Conservation (phyloP, 2,329 filamentous ascomycete species). For the Didymella arachidicola region DNA sequence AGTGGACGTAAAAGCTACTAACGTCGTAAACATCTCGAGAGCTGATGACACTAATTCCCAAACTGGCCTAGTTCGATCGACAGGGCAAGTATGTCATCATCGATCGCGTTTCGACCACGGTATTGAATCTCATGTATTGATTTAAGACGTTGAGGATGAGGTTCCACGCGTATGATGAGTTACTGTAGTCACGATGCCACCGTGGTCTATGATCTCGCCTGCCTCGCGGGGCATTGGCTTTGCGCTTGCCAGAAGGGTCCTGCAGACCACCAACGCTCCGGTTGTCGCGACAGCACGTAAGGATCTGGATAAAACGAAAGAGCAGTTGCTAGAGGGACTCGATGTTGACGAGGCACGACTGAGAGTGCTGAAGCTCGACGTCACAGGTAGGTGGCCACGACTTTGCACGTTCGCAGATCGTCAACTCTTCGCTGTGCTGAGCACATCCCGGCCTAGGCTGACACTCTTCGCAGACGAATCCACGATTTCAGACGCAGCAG, state of each 20-base stretch:
- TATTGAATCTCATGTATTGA: conserved; percentile 6
- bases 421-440: neutral
- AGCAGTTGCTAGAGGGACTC: conserved; percentile 60
- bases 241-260: conserved; percentile 65
- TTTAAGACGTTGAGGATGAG: conserved; percentile 19
- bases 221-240: conserved; percentile 70
- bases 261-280: conserved; percentile 64
- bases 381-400: conserved; percentile 58
- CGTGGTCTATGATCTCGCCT: conserved; percentile 63
- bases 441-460: neutral
- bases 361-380: conserved; percentile 62
- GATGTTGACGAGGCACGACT: conserved; percentile 58
- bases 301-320: conserved; percentile 59
- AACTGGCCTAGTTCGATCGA: conserved; percentile 30
- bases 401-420: neutral
- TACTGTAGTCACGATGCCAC: conserved; percentile 47
- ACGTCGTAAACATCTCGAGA: neutral
- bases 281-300: conserved; percentile 68
- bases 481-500: conserved; percentile 65
- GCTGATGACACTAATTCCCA: conserved; percentile 1
- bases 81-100: conserved; percentile 42
- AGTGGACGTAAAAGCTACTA: neutral
- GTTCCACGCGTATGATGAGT: neutral
- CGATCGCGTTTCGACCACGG: conserved; percentile 33
- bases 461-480: conserved; percentile 62